Evolutionary conservation across 306 rosid species (phyloP), one percentile per base, ranked within the genome.

Genomic region (Spatholobus suberectus): DNA sequence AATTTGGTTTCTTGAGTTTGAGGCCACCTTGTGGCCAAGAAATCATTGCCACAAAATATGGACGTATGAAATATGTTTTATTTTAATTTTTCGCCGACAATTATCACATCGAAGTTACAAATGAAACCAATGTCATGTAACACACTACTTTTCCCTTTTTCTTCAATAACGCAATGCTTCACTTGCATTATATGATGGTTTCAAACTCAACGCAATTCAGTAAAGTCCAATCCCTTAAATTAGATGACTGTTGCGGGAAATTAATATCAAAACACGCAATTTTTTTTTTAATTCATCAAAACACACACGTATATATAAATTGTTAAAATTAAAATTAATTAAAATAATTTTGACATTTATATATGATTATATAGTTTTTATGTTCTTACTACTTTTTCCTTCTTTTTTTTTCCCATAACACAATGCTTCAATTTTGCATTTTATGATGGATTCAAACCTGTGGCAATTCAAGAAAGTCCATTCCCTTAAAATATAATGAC

Each of bases 41-140:
- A 78, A 67, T 66, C 38, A 78, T 66, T 78, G 82, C 75, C 55
- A 49, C 38, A 51, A 37, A 29, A 68, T 17, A 51, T 51, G 68
- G 55, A 51, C 26, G 3, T 20, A 77, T 41, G 73, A 63, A 17
- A 44, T 49, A 24, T 29, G 62, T 46, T 77, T 18, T 77, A n/a
- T 34, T 65, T 34, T 65, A 2, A 12, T 49, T 68, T 76, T 51
- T 66, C 24, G 75, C 75, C 66, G 66, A 78, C 82, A 66, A 18
- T 62, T 37, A 20, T 18, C 51, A 29, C 20, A 40, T 61, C 17
- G 6, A 77, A 26, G 43, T 61, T 29, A 24, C 73, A 41, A 40
- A 75, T 57, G 5, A 27, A 29, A 62, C 35, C 62, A 66, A 77
- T 15, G 51, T 34, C 37, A 78, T 78, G 58, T 14, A 12, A 11